Evolutionary conservation across 345 rosid genomes (phyloP), one percentile per base, ranked within the genome.

Genomic region (Ceriops zippeliana): DNA sequence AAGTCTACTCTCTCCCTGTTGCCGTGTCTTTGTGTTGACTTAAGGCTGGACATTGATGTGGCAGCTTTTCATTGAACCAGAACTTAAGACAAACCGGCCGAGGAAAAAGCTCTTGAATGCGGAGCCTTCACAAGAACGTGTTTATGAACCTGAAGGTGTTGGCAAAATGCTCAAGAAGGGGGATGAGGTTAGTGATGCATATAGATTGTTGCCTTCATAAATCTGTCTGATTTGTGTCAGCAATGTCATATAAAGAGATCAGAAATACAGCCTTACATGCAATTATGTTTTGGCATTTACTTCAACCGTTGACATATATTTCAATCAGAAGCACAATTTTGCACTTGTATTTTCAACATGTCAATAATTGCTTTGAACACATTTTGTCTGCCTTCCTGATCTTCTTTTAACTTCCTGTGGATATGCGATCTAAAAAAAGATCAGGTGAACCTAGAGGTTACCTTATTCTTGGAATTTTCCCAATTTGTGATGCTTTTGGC

Each of bases 31-130:
- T 5, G n/a, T 47, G 51, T 42, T 62, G 62, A 67, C 63, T 5
- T 62, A 27, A 28, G 58, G 24, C 63, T 42, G 11, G 46, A 58
- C 27, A 21, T 37, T 28, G n/a, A 63, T 49, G 2, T 79, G 69
- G 66, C 87, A 95, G 99, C 96, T 95, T 66, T 83, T 71, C 79
- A 87, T 91, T 72, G 99, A 95, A 73, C 93, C 91, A 53, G 96
- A 90, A 70, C 87, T 91, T 53, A 66, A 72, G 62, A 95, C 99
- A 42, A 95, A 95, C 85, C 72, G 47, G 86, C 91, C 96, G 62
- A 83, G 80, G 77, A 84, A 85, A 78, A 87, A 79, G 85, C 67
- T 88, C 20, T 62, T 85, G 56, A 90, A 68, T 24, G 70, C 85
- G 7, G 86, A 84, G 77, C 89, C 86, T 60, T 86, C 96, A 31